Base-by-base conservation (phyloP, 2,329 filamentous ascomycete genomes). In the Tolypocladium amazonense region DNA sequence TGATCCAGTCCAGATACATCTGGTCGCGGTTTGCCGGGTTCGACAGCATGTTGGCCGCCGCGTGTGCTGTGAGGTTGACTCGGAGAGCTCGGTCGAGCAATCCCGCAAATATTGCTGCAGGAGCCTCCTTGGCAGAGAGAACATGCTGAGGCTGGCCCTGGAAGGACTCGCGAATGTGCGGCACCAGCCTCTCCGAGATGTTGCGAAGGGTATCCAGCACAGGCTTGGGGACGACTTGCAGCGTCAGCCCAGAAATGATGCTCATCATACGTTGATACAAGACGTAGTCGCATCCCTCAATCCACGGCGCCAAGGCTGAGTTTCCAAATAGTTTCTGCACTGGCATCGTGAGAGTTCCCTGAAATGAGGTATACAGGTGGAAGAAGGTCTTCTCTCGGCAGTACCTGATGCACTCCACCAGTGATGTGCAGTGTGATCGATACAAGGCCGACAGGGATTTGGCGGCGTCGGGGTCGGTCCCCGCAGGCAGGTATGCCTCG, bases 371-470 rank as follows among this genome's bases (percentile, higher is more conserved):
- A 71, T 95, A 96, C 20, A 97, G 83, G 65, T 95, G 90, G 71
- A 96, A 96, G 72, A 99, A 96, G 8, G 92, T 93, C 76, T 96
- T 96, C 73, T 97, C 91, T 70, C 94, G 95, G 80, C 93, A 97
- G 72, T 90, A 97, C 37, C 94, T 89, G 62, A 99, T 92, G 67
- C 91, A 93, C 73, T 99, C 94, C 38, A 99, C 89, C 6, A 99
- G 82, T 0, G 92, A 97, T 18, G 94, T 97, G 72, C 92, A 96
- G 71, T 97, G 93, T 3, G 93, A 94, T 56, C 92, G 86, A 71
- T 99, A 99, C 30, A 97, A 81, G 5, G 93, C 92, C 43, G 86
- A 85, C 27, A 99, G 79, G 4, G 92, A 92, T 67, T 89, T 89
- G 33, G 92, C 92, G 9, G 92, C 88, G 69, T 97, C 93, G 0